These are phyloP conservation scores for Ocimum tenuiflorum DNA, from an alignment of 257 asterid species.

Conservation along the genomic window DNA sequence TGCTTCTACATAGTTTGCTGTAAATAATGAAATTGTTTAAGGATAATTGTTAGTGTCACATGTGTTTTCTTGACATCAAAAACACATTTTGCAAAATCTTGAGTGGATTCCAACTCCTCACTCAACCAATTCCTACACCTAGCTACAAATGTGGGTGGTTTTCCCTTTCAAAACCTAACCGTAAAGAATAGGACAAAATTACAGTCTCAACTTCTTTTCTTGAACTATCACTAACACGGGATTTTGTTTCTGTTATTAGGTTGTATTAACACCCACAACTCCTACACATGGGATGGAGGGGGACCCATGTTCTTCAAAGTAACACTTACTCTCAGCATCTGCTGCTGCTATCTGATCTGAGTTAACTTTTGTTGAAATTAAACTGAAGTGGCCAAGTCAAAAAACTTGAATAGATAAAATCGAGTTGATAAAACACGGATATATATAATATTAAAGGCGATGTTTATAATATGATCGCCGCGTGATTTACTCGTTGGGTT, in stretches of 20 bases:
- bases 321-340: too few relatives aligned
- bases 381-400: too few relatives aligned
- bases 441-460: background rate
- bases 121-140: constrained; percentile 41
- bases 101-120: constrained; percentile 74
- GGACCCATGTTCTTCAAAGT: too few relatives aligned
- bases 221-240: background rate
- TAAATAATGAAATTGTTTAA: constrained; percentile 42
- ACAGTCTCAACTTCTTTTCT: background rate
- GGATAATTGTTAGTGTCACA: constrained; percentile 34
- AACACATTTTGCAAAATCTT: constrained; percentile 17
- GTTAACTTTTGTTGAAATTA: too few relatives aligned
- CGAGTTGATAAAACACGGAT: background rate
- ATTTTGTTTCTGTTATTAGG: background rate
- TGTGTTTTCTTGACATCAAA: constrained; percentile 43
- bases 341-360: too few relatives aligned
- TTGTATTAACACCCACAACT: too few relatives aligned
- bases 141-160: constrained; percentile 33
- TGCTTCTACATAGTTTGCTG: constrained; percentile 19
- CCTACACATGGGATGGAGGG: too few relatives aligned
- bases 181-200: background rate
- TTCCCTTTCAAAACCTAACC: constrained; percentile 55
- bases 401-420: too few relatives aligned
- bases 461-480: background rate
- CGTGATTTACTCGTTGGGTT: constrained; percentile 15